Base-by-base conservation (phyloP, 1,284 basidiomycete genomes). In the Anthracocystis panici-leucophaei region DNA sequence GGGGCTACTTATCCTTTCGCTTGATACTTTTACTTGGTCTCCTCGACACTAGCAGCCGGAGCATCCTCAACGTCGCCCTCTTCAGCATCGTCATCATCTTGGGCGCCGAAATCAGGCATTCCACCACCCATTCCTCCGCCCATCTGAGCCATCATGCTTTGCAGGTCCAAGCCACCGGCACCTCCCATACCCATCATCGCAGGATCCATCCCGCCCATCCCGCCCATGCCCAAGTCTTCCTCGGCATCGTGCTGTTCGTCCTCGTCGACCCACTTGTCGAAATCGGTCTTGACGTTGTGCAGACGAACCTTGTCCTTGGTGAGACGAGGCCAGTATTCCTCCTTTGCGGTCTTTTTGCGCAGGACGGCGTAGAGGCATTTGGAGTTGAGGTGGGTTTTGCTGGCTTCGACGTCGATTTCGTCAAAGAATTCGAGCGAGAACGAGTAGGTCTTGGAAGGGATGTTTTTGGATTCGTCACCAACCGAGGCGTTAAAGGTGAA, bases 231-330 rank as follows among this genome's bases (percentile, higher is more conserved):
- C 53, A 65, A 50, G 21, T 73, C 84, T 11, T 73, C 73, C n/a
- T 64, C 57, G 23, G 64, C 77, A 12, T 72, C 82, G 40, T 75
- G 58, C 77, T 86, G 85, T 65, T 86, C 85, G 61, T 86, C 85
- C 66, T 86, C 84, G 59, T 86, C 85, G 20, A 85, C 84, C 85
- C 85, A 86, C 74, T 85, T 85, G 74, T 82, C 80, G 50, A 86
- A 86, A 57, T 86, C 85, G 52, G 85, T 86, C 82, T 86, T 86
- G 77, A 86, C 82, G 57, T 84, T 85, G 67, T 84, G 83, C 54
- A 85, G 65, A 41, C 83, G 79, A 23, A 82, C 71, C 82, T 85
- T 86, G 18, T 86, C 83, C 78, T 85, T 85, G 56, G 82, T 82
- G 35, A 86, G 63, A 9, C 85, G 78, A 0, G 85, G 85, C 85